Base-by-base conservation (phyloP, 2,329 filamentous ascomycete genomes). In the Fusarium euwallaceae region DNA sequence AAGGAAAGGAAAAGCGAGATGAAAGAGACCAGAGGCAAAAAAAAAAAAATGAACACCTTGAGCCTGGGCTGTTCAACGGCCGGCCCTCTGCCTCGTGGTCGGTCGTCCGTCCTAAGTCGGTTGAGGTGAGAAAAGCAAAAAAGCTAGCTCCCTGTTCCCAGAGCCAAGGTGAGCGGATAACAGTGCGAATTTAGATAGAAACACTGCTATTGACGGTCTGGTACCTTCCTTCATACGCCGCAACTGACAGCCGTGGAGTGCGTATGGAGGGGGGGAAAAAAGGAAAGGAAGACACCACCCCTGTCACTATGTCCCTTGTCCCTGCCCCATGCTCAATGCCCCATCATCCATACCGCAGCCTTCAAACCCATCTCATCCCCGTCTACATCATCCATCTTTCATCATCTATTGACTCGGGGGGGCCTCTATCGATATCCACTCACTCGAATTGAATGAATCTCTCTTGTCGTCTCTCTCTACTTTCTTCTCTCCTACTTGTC, bases 311-410 rank as follows among this genome's bases (percentile, higher is more conserved):
- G 27, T 70, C 74, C 74, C 74, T 76, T 77, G 75, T 77, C 75
- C 75, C 45, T 77, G 75, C 75, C 75, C 75, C 71, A 75, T 76
- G 75, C 69, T 71, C 71, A 77, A 77, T 77, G 75, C 69, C 75
- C 75, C 75, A 75, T 75, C 75, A 66, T 73, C 74, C 65, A 63
- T 70, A 67, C 43, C 59, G 29, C 64, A 67, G 51, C 48, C 58
- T 69, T 55, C 37, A 64, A 69, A 65, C 60, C 58, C 71, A 73
- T 66, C 72, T 70, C 67, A 64, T 67, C 63, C 71, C 71, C 62
- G 61, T 72, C 58, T 58, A 69, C 69, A 60, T 53, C 70, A 64
- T 55, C 70, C 70, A 56, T 65, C 66, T 63, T 69, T 56, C 71
- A 76, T 76, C 66, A 67, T 69, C 65, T 66, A 66, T 71, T 55